Base-by-base conservation (phyloP, 331 rosid species). In the Malus hybrid region DNA sequence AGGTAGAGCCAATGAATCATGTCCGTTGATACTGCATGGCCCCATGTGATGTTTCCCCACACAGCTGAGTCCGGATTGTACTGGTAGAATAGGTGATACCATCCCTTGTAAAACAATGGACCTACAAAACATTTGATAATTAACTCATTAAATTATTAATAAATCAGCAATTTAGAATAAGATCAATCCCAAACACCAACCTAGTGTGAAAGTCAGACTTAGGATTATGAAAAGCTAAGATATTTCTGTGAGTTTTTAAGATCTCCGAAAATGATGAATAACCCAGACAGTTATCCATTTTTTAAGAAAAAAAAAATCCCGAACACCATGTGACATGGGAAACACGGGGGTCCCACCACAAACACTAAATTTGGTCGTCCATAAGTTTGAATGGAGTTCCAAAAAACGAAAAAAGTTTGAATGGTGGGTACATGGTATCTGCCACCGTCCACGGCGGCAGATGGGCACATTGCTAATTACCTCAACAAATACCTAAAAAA, bases 41-140 rank as follows among this genome's bases (percentile, higher is more conserved):
- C 98, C 98, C 98, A 93, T 2, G 96, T 73, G 44, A 93, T 93
- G 88, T 87, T 93, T 10, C 96, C 98, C 95, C 97, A 93, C 63
- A 86, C 74, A 0, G 97, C 96, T 10, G 96, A 93, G 44, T 89
- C 87, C 5, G 93, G 95, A 22, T 90, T 93, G 88, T 93, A 93
- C 70, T 93, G 97, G 72, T 93, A 93, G 74, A 93, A 93, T 12
- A 93, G 82, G 82, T 93, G 98, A 78, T 93, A 93, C 93, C 93
- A 90, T 2, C 93, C 98, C 55, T 28, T 86, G 86, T 93, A 55
- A 63, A 48, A 89, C 78, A 93, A 39, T 64, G 98, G 98, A 65
- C 92, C 98, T 93, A 65, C 67, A 55, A 65, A 26, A 26, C 4
- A 10, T 66, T 22, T 2, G 16, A 33, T 4, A 0, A 1, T 30